Percentiles rank a stretch among this genome's conserved stretches.
phyloP scores from a whole-genome alignment of 1,284 basidiomycete species.

The Austroboletus novae-zelandiae region DNA sequence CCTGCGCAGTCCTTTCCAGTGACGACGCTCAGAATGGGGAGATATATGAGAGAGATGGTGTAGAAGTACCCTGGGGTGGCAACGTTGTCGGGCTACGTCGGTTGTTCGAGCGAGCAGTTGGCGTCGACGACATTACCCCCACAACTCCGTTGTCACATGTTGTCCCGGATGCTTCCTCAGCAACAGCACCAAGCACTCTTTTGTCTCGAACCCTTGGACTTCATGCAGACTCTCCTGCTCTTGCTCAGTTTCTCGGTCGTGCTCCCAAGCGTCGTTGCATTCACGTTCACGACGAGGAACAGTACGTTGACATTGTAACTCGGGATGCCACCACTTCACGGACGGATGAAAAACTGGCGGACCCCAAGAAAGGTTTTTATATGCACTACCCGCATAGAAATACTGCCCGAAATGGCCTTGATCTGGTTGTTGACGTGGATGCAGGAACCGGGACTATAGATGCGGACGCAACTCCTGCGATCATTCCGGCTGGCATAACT shows the following conservation, averaged over 20 bases:
- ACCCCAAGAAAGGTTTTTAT: constrained; percentile 30
- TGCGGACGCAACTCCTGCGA: constrained; percentile 1
- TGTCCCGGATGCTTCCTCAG: background rate
- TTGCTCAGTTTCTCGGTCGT: constrained; percentile 69
- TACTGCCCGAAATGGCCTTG: constrained; percentile 36
- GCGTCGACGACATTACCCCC: constrained; percentile 31
- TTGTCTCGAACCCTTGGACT: constrained; percentile 63
- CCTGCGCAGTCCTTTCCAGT: constrained; percentile 50
- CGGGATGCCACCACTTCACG: background rate
- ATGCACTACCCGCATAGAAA: constrained; percentile 49
- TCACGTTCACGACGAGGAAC: constrained; percentile 47
- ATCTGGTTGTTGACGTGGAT: constrained; percentile 15
- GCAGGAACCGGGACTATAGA: background rate
- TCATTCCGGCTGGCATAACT: constrained; percentile 21
- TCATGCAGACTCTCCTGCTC: constrained; percentile 66
- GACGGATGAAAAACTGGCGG: constrained; percentile 9
- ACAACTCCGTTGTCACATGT: constrained; percentile 7
- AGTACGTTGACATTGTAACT: constrained; percentile 38
- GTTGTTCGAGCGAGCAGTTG: constrained; percentile 70
- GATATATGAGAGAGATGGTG: constrained; percentile 51
- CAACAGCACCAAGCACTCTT: constrained; percentile 34
- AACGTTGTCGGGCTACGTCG: constrained; percentile 50
- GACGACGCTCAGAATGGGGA: constrained; percentile 43
- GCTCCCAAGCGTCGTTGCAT: constrained; percentile 55
- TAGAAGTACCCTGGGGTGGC: constrained; percentile 47